Base-by-base conservation (phyloP, 331 rosid genomes). In the Cydonia oblonga region DNA sequence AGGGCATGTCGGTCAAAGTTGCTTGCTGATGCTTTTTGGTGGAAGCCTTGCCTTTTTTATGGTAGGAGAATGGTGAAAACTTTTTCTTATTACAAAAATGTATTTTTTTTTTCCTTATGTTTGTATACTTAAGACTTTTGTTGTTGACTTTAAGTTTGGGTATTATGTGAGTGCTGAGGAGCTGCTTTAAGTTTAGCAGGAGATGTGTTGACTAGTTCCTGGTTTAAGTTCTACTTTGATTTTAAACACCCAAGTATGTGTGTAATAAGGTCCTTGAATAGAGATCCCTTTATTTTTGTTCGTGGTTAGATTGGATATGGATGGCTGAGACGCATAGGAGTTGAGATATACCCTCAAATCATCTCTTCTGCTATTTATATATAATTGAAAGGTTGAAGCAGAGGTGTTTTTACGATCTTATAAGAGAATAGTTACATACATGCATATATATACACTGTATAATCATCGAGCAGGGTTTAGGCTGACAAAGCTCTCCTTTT, bases 11-110 rank as follows among this genome's bases (percentile, higher is more conserved):
- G 57, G 86, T 80, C 91, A 85, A 75, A 95, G 97, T 85, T 81
- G 76, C 81, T 85, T 91, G 79, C 83, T 95, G 80, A 89, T 95
- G 99, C 84, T 95, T 69, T 86, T 95, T 22, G 99, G 97, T 57
- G 99, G 99, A 53, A 61, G 88, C 65, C 93, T 95, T 76, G 99
- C 99, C 76, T 95, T 95, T 79, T 86, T 90, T 76, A 91, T 95
- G 97, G 99, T 95, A 83, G 64, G 85, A 74, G 51, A 73, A 22
- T 68, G 61, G 57, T 56, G 6, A 19, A 49, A 38, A 38, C 42
- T 44, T 25, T 72, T 72, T 69, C 71, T 73, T 75, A 28, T 25
- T 57, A 24, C 51, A 38, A 38, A 33, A 5, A 15, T 46, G 8
- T 76, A 33, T 22, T 19, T 20, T 59, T 32, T 32, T 38, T 38